Conservation (phyloP, 805 yeast species). For the Maudiozyma saulgeensis region DNA sequence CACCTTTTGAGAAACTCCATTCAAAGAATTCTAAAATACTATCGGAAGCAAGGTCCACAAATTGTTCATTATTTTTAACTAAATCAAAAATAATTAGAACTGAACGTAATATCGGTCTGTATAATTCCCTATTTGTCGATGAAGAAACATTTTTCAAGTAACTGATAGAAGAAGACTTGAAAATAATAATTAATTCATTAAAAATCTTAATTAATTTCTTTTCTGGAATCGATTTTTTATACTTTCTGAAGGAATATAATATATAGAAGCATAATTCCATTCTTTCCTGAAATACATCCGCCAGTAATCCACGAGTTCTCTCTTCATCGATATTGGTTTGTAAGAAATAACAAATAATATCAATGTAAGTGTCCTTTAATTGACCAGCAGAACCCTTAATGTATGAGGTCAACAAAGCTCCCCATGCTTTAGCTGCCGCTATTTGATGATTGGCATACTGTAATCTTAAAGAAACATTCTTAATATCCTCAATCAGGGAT, state of each 20-base stretch:
- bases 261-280: slow-evolving; percentile 56
- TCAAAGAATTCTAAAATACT: slow-evolving; percentile 51
- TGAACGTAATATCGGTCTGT: slow-evolving; percentile 54
- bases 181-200: slow-evolving; percentile 28
- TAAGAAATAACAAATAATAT: slow-evolving; percentile 42
- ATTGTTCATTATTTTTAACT: slow-evolving; percentile 30
- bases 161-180: slow-evolving; percentile 40
- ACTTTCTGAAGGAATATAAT: slow-evolving; percentile 21
- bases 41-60: slow-evolving; percentile 41
- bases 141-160: slow-evolving; percentile 36
- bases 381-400: slow-evolving; percentile 35
- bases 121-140: slow-evolving; percentile 32
- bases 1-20: slow-evolving; percentile 54
- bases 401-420: slow-evolving; percentile 63
- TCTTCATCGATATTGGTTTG: slow-evolving; percentile 42
- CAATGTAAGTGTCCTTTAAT: slow-evolving; percentile 29
- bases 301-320: slow-evolving; percentile 36
- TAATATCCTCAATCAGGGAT: slow-evolving; percentile 41
- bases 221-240: slow-evolving; percentile 15
- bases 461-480: slow-evolving; percentile 50
- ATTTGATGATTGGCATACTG: slow-evolving; percentile 61
- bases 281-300: slow-evolving; percentile 48
- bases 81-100: slow-evolving; percentile 40
- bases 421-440: slow-evolving; percentile 63
- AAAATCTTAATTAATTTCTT: slow-evolving; percentile 19